phyloP scores from a whole-genome alignment of 352 stramenopile genomes.

The Globisporangium lucens region DNA sequence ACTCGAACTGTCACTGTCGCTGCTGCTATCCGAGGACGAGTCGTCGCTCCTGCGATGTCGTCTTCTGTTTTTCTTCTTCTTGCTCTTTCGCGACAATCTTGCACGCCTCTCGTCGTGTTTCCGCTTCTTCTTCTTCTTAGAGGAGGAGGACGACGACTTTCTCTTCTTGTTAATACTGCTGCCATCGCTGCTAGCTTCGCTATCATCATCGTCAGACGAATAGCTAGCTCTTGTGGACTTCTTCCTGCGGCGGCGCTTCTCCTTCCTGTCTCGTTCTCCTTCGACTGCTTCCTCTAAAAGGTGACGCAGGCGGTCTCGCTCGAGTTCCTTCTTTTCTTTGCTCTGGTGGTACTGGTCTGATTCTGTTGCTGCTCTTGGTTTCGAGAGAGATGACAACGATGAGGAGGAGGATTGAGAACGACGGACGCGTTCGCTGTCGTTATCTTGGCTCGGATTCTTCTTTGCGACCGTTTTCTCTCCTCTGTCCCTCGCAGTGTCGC shows the following conservation, averaged over 20 bases:
- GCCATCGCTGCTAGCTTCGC: constrained; percentile 1
- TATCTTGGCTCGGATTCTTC: neutral
- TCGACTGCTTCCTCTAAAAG: constrained; percentile 32
- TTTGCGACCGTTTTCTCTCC: neutral
- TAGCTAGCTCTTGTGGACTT: neutral
- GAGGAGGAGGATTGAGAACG: neutral
- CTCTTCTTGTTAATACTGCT: constrained; percentile 6
- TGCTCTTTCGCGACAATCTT: constrained; percentile 15
- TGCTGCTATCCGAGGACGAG: constrained; percentile 1
- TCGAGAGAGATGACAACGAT: neutral
- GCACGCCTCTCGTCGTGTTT: constrained; percentile 16
- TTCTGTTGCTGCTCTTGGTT: neutral
- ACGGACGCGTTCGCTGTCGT: neutral
- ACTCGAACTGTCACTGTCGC: neutral
- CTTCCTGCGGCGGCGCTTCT: constrained; percentile 9
- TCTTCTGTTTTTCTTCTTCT: constrained; percentile 9
- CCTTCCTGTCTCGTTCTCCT: constrained; percentile 6
- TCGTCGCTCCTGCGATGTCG: neutral
- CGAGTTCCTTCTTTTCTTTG: constrained; percentile 13
- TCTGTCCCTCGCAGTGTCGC: neutral
- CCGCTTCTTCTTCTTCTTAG: constrained; percentile 25
- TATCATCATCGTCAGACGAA: constrained; percentile 2
- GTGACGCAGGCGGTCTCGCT: constrained; percentile 31
- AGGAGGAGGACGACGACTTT: neutral
- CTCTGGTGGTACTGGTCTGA: neutral